A percentile compares a stretch with the other conserved stretches of the same genome.
phyloP scores from a whole-genome alignment of 208 protist genomes.

The Angomonas deanei region DNA sequence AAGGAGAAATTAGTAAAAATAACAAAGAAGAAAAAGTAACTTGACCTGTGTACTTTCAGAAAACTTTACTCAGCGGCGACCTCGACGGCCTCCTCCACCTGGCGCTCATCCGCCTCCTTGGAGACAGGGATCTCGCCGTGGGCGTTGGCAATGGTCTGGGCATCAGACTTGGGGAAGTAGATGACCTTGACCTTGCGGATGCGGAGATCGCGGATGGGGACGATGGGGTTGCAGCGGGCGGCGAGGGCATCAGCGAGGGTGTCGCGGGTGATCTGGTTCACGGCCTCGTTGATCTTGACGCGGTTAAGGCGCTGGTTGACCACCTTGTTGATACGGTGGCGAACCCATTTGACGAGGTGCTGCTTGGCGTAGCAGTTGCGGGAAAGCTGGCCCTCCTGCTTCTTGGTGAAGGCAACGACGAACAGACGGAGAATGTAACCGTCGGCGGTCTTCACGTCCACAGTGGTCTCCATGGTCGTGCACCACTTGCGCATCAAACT shows the following conservation, averaged over 20 bases:
- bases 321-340: conserved; percentile 95
- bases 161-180: conserved; percentile 96
- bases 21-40: conserved; percentile 9
- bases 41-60: not conserved
- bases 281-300: conserved; percentile 90
- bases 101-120: conserved; percentile 63
- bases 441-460: conserved; percentile 97
- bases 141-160: conserved; percentile 86
- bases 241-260: conserved; percentile 95
- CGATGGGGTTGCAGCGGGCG: conserved; percentile 92
- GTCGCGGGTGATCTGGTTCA: conserved; percentile 94
- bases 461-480: conserved; percentile 95
- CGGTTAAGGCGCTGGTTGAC: conserved; percentile 86
- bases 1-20: conserved; percentile 1
- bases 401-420: conserved; percentile 97
- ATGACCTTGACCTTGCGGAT: conserved; percentile 98
- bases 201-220: conserved; percentile 97
- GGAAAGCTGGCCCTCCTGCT: conserved; percentile 86
- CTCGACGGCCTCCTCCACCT: conserved; percentile 74
- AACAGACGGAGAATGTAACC: conserved; percentile 97
- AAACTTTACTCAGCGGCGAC: conserved; percentile 23
- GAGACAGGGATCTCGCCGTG: conserved; percentile 87
- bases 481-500: conserved; percentile 99
- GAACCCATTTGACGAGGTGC: conserved; percentile 92
- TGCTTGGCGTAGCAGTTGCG: conserved; percentile 98